Evolutionary conservation across 2,329 filamentous ascomycete genomes (phyloP).

Genomic region (Penicillium hesseltinei): DNA sequence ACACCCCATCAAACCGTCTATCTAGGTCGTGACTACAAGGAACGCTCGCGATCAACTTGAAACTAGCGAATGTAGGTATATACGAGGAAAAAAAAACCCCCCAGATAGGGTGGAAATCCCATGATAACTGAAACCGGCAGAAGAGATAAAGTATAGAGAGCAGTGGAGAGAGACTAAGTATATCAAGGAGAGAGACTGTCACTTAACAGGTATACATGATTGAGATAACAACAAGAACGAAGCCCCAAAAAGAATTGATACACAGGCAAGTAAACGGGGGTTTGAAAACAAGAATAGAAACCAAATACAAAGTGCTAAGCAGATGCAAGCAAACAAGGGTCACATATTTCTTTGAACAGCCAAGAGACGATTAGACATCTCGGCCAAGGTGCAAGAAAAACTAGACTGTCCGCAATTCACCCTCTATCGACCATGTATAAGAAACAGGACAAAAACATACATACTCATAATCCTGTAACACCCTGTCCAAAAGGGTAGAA

Average conservation of each 20-base stretch:
- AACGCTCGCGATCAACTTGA: too few relatives aligned
- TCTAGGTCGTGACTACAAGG: too few relatives aligned
- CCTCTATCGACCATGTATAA: constrained; percentile 24
- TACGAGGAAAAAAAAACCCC: too few relatives aligned
- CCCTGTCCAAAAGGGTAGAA: constrained; percentile 10
- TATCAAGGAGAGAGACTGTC: neutral
- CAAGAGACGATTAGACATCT: constrained; percentile 10
- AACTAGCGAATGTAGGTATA: neutral
- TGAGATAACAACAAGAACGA: neutral
- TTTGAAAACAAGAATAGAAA: neutral
- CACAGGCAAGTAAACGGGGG: constrained; percentile 5
- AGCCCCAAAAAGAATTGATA: constrained; percentile 11
- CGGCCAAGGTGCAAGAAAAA: constrained; percentile 7
- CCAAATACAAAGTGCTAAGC: neutral
- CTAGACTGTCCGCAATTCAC: constrained; percentile 7
- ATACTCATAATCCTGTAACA: constrained; percentile 24
- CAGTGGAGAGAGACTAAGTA: neutral
- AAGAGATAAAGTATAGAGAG: neutral
- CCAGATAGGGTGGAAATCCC: too few relatives aligned
- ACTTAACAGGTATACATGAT: neutral
- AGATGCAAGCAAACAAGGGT: neutral
- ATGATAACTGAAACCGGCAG: neutral
- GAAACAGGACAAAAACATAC: constrained; percentile 15
- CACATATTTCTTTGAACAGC: neutral
- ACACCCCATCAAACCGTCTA: neutral